Conservation (phyloP, 208 protist genomes). For the Strigomonas galati region DNA sequence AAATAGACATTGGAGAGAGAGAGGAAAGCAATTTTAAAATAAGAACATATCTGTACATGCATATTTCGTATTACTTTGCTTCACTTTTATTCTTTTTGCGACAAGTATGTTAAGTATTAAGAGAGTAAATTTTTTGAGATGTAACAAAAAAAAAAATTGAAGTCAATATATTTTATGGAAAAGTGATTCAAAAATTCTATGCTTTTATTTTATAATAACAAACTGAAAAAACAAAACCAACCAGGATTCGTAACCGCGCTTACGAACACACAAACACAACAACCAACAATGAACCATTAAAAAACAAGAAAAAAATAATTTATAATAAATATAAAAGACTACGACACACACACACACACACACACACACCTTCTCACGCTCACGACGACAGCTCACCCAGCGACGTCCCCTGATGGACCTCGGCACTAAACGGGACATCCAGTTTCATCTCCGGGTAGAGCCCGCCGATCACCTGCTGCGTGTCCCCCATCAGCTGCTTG, state of each 20-base stretch:
- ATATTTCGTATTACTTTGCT: not conserved
- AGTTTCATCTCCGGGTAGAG: constrained; percentile 85
- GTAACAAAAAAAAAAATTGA: not conserved
- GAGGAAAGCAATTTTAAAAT: not conserved
- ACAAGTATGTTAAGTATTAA: too few relatives aligned
- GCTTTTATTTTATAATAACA: not conserved
- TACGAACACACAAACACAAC: too few relatives aligned
- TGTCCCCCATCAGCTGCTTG: constrained; percentile 62
- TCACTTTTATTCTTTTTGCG: too few relatives aligned
- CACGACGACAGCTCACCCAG: constrained; percentile 67
- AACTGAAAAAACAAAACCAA: too few relatives aligned
- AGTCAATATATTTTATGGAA: not conserved
- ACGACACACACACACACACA: too few relatives aligned
- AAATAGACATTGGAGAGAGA: too few relatives aligned
- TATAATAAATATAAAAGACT: not conserved
- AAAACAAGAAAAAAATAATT: not conserved
- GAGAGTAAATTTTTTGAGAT: too few relatives aligned
- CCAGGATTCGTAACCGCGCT: too few relatives aligned
- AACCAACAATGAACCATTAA: too few relatives aligned
- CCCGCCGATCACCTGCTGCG: constrained; percentile 61
- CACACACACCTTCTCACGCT: not conserved
- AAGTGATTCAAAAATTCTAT: not conserved
- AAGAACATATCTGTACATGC: not conserved
- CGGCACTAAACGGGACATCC: constrained; percentile 83
- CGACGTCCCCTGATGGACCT: constrained; percentile 69